Evolutionary conservation across 2,329 filamentous ascomycete species (phyloP), one percentile per base, ranked within the genome.

Genomic region (Trichophyton verrucosum): DNA sequence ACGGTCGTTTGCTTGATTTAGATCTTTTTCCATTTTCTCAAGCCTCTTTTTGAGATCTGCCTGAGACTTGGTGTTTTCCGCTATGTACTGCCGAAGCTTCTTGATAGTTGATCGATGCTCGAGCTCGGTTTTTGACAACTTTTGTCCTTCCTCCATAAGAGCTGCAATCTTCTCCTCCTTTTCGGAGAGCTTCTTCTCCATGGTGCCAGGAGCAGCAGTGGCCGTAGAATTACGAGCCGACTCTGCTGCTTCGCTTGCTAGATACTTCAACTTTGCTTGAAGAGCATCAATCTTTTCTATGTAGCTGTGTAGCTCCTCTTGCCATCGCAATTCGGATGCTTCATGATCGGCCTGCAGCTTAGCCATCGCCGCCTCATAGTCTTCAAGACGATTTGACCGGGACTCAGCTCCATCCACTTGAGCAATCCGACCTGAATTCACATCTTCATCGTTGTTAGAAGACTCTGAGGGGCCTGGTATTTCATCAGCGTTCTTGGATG

Each of bases 251-350:
- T 91, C 88, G 63, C 87, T 87, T 1, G 91, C 86, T 11, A 99
- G 77, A 69, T 95, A 96, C 66, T 91, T 87, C 30, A 99, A 77
- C 70, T 99, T 97, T 5, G 90, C 85, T 72, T 97, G 89, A 1
- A 99, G 76, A 3, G 91, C 88, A 76, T 99, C 94, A 60, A 96
- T 94, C 40, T 88, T 85, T 74, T 99, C 94, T 5, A 92, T 81
- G 64, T 96, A 89, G 57, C 81, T 82, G 68, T 94, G 85, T 46
- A 91, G 81, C 71, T 97, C 94, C 67, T 94, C 89, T 61, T 92
- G 86, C 65, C 89, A 83, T 64, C 85, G 81, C 38, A 75, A 74
- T 62, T 84, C 77, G 0, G 78, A 77, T 33, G 76, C 73, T 56
- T 79, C 76, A 55, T 82, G 75, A 59, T 80, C 75, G 68, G 78